phyloP scores from a whole-genome alignment of 2,329 filamentous ascomycete species.

The Hortaea werneckii region DNA sequence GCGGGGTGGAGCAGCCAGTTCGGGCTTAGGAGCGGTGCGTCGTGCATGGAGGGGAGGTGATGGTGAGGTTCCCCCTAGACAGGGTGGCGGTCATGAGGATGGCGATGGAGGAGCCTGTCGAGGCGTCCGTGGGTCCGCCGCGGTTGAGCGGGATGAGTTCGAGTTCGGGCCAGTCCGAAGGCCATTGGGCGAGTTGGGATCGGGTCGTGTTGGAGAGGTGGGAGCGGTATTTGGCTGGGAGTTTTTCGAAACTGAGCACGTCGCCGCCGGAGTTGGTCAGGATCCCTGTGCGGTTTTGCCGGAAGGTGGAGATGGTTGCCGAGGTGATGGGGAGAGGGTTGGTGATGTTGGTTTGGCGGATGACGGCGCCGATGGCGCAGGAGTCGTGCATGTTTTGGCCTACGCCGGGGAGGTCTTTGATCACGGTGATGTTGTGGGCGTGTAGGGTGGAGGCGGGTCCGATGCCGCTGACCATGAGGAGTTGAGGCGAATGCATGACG shows the following conservation, averaged over 20 bases:
- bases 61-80: conserved; percentile 4
- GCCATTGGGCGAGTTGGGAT: background rate
- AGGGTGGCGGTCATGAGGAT: conserved; percentile 38
- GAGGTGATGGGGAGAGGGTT: background rate
- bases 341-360: background rate
- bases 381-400: conserved; percentile 41
- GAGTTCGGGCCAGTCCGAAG: conserved; percentile 4
- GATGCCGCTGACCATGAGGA: conserved; percentile 23
- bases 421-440: conserved; percentile 30
- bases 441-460: conserved; percentile 21
- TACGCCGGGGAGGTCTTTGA: conserved; percentile 41
- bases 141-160: conserved; percentile 1
- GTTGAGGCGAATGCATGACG: conserved; percentile 32
- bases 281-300: background rate
- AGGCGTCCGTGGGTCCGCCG: background rate
- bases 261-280: conserved; percentile 1
- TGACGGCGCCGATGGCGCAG: background rate
- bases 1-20: conserved; percentile 30
- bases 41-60: background rate
- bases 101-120: conserved; percentile 44
- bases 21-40: background rate
- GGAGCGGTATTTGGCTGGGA: conserved; percentile 3
- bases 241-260: conserved; percentile 3
- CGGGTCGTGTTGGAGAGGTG: conserved; percentile 2
- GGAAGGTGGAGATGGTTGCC: background rate